A percentile compares a stretch with the other conserved stretches of the same genome.
phyloP scores from a whole-genome alignment of 164 flowering plant species.

The Taxillus chinensis region DNA sequence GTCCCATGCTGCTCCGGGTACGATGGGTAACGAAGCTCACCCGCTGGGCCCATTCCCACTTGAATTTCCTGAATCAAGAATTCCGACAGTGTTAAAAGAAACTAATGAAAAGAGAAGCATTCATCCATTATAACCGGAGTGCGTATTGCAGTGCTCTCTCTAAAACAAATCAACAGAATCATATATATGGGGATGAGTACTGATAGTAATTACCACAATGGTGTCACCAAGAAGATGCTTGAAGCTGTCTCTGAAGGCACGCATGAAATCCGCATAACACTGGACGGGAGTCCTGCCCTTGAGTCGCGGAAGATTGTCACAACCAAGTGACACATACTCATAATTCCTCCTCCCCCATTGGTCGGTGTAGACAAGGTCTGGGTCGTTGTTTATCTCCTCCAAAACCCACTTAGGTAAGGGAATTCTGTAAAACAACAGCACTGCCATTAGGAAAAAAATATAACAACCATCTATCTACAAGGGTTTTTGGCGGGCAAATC shows the following conservation, averaged over 20 bases:
- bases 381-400: slow-evolving; percentile 71
- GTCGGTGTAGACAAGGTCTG: slow-evolving; percentile 80
- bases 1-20: slow-evolving; percentile 83
- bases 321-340: slow-evolving; percentile 78
- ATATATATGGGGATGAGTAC: no score
- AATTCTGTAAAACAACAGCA: slow-evolving; percentile 35
- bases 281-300: slow-evolving; percentile 81
- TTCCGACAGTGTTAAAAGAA: no score
- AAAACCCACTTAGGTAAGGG: slow-evolving; percentile 85
- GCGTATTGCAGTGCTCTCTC: no score
- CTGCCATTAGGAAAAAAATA: no score
- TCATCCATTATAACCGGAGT: no score
- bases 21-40: slow-evolving; percentile 95
- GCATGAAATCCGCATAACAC: slow-evolving; percentile 86
- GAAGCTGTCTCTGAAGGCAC: slow-evolving; percentile 72
- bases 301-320: slow-evolving; percentile 72
- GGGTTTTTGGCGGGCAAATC: no score
- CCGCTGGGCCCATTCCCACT: slow-evolving; percentile 99
- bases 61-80: slow-evolving; percentile 54
- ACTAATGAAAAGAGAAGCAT: no score
- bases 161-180: no score
- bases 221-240: slow-evolving; percentile 75
- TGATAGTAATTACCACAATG: slow-evolving; percentile 53
- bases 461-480: no score
- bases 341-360: slow-evolving; percentile 85